Evolutionary conservation across 129 eudicot species (phyloP), one percentile per base, ranked within the genome.

Genomic region (Escallonia rubra): DNA sequence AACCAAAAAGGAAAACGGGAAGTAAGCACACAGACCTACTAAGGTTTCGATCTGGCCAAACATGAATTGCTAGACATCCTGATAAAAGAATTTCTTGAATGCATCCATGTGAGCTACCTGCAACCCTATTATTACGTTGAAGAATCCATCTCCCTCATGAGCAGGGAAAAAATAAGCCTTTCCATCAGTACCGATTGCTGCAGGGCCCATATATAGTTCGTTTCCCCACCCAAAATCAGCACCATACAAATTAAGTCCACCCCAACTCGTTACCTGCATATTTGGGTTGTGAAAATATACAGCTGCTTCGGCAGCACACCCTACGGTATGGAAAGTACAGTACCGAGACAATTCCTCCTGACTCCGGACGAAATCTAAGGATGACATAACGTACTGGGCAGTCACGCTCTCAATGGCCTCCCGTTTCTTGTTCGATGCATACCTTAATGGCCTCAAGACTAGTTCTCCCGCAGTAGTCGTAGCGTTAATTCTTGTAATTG

Each of bases 161-260:
- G 65, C 54, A 8, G 43, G 55, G 15, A 57, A n/a, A 4, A 69
- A 57, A 38, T 41, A 3, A 2, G 50, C 6, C 10, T 57, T 50
- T 13, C 73, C 73, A 38, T 69, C 73, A 3, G n/a, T 15, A 5
- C 47, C 65, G 3, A 38, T n/a, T 6, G 65, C 47, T 3, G 15
- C 73, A 0, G 73, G 73, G 3, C 65, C 65, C 44, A 69, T 44
- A 16, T 56, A 58, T n/a, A 70, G 39, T 38, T 70, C 74, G 6
- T 59, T 47, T 42, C 74, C 74, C 74, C 74, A 70, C 47, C 74
- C 74, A 15, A 70, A 70, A 54, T 70, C 74, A 38, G 43, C 55
- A n/a, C 55, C 55, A 46, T 69, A 69, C 2, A 61, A 14, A 8
- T 43, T 65, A 16, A 45, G 8, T 56, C 53, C 39, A 23, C 39